A percentile compares a stretch with the other conserved stretches of the same genome.
These are phyloP conservation scores for Iberis pinnata DNA, from an alignment of 345 rosid genomes.

Conservation along the genomic window DNA sequence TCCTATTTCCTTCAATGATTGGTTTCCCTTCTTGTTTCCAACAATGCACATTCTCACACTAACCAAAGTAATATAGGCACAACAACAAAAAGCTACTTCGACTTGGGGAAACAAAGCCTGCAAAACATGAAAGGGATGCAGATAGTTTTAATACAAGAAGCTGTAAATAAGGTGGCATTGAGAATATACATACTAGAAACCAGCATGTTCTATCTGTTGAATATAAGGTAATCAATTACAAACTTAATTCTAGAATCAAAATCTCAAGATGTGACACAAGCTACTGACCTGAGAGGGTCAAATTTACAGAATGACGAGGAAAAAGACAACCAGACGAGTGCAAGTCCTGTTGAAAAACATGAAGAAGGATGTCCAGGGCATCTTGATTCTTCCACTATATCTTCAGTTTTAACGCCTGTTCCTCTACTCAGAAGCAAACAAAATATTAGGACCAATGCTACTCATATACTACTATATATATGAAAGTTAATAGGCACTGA, in stretches of 20 bases:
- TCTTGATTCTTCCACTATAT: conserved; percentile 38
- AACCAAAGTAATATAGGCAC: conserved; percentile 25
- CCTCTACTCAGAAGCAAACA: conserved; percentile 24
- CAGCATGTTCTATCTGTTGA: not conserved
- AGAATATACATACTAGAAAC: not conserved
- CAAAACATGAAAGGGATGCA: conserved; percentile 4
- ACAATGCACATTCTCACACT: conserved; percentile 81
- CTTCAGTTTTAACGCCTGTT: not conserved
- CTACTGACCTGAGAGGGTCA: conserved; percentile 32
- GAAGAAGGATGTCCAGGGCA: conserved; percentile 69
- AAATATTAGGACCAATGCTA: conserved; percentile 1
- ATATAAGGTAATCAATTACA: no score
- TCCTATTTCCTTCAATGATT: conserved; percentile 64
- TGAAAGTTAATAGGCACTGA: conserved; percentile 7
- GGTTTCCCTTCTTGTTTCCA: conserved; percentile 59
- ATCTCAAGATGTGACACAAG: not conserved
- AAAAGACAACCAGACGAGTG: conserved; percentile 68
- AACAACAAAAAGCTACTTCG: conserved; percentile 23
- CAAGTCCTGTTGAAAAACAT: conserved; percentile 56
- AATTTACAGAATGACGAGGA: conserved; percentile 69
- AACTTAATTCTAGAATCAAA: no score
- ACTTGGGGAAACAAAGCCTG: conserved; percentile 33
- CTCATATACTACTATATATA: not conserved
- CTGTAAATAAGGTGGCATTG: not conserved
- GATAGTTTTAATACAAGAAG: conserved; percentile 4